Evolutionary conservation across 768 basidiomycete species (phyloP).

Genomic region (Mycena kentingensis): DNA sequence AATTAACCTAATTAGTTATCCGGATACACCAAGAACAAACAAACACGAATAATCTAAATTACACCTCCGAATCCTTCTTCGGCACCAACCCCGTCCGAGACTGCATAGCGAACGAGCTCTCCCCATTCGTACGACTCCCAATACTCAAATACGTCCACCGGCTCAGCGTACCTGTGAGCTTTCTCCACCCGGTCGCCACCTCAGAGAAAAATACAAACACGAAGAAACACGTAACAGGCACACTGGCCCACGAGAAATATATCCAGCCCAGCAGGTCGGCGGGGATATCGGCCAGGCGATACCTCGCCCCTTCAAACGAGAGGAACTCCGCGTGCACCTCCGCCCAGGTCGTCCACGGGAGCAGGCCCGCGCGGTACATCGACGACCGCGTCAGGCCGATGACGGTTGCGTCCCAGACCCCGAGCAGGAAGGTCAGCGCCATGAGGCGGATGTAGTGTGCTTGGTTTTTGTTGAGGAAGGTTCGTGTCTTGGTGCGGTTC

Average conservation of each 20-base stretch:
- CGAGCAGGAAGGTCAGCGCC: background rate
- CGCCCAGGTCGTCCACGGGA: constrained; percentile 7
- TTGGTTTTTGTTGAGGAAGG: background rate
- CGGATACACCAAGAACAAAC: too few species aligned
- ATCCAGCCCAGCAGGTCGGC: background rate
- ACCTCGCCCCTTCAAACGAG: background rate
- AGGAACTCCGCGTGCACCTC: constrained; percentile 6
- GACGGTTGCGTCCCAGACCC: background rate
- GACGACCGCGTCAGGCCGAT: background rate
- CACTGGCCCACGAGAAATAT: constrained; percentile 2
- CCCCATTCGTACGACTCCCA: too few species aligned
- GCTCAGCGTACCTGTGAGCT: too few species aligned
- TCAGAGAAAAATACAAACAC: constrained; percentile 9
- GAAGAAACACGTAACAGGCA: constrained; percentile 7
- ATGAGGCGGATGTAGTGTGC: background rate
- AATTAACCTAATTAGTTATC: too few species aligned
- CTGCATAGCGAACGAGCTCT: too few species aligned
- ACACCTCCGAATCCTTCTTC: too few species aligned
- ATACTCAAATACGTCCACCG: too few species aligned
- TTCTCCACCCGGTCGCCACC: too few species aligned
- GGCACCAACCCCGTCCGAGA: too few species aligned
- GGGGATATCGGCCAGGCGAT: background rate
- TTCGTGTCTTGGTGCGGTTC: background rate
- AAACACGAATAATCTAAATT: too few species aligned
- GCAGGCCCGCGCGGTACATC: background rate